Evolutionary conservation across 2,329 filamentous ascomycete genomes (phyloP).

Genomic region (Hansfordia pulvinata): DNA sequence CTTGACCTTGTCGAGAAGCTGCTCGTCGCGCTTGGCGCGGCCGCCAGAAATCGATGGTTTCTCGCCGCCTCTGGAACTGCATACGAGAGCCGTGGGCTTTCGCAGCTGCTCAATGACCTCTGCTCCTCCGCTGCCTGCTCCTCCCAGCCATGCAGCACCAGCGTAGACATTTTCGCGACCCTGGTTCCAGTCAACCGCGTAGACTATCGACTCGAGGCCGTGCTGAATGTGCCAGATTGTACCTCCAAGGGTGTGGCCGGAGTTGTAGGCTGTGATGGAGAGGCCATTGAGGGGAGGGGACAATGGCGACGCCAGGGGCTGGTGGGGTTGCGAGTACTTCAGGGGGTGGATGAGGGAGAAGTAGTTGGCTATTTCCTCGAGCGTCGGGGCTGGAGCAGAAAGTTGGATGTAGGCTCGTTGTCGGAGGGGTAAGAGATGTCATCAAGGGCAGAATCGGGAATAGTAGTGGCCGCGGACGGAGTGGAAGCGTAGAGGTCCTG

Average conservation of each 20-base stretch:
- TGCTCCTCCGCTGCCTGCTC: slow-evolving; percentile 63
- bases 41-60: slow-evolving; percentile 57
- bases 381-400: slow-evolving; percentile 58
- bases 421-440: slow-evolving; percentile 42
- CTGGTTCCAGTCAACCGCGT: slow-evolving; percentile 97
- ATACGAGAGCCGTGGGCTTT: slow-evolving; percentile 87
- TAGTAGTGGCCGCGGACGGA: slow-evolving; percentile 73
- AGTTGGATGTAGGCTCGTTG: slow-evolving; percentile 37
- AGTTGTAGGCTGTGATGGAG: slow-evolving; percentile 92
- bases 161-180: slow-evolving; percentile 90
- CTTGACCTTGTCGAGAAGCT: slow-evolving; percentile 70
- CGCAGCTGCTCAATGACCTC: slow-evolving; percentile 89
- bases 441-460: slow-evolving; percentile 59
- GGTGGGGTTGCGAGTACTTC: slow-evolving; percentile 94
- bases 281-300: slow-evolving; percentile 82
- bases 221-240: slow-evolving; percentile 99
- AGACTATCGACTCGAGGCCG: slow-evolving; percentile 90
- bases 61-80: slow-evolving; percentile 72
- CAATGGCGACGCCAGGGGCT: slow-evolving; percentile 75
- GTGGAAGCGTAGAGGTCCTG: slow-evolving; percentile 89
- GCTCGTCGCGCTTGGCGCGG: slow-evolving; percentile 71
- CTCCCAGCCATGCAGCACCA: slow-evolving; percentile 85
- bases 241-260: slow-evolving; percentile 87
- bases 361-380: slow-evolving; percentile 83
- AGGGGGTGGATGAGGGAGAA: slow-evolving; percentile 83